phyloP scores from a whole-genome alignment of 768 basidiomycete genomes.

The Hericium coralloides region DNA sequence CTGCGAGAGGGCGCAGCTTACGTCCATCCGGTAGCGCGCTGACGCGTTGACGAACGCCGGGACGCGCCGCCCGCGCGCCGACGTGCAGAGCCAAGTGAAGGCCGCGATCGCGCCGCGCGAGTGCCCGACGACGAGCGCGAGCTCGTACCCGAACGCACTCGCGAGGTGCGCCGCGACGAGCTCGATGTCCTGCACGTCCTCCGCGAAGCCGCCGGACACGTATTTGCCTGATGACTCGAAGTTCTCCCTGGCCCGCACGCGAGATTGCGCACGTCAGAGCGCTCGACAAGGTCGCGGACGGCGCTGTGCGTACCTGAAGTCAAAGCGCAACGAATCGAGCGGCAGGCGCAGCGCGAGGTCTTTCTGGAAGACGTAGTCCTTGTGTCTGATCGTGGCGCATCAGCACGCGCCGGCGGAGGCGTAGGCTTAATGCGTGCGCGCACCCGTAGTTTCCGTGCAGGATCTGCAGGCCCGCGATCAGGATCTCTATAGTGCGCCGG shows the following conservation, averaged over 20 bases:
- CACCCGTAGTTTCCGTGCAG: constrained; percentile 76
- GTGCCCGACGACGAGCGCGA: constrained; percentile 69
- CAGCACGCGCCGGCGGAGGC: background rate
- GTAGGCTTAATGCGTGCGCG: constrained; percentile 7
- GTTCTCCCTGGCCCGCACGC: constrained; percentile 43
- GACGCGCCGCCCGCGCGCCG: constrained; percentile 46
- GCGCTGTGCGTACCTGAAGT: constrained; percentile 63
- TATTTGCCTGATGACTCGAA: constrained; percentile 67
- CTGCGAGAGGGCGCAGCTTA: constrained; percentile 26
- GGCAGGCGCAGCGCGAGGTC: constrained; percentile 56
- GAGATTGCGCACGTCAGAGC: background rate
- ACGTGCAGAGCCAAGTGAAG: constrained; percentile 60
- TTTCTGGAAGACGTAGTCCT: constrained; percentile 78
- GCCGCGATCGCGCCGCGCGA: constrained; percentile 67
- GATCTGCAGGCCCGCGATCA: constrained; percentile 36
- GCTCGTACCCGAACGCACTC: constrained; percentile 48
- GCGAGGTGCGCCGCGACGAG: constrained; percentile 58
- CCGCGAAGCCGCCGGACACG: constrained; percentile 47
- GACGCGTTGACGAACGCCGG: constrained; percentile 65
- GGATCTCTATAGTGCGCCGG: background rate
- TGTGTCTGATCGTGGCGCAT: constrained; percentile 43
- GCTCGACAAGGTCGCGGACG: background rate
- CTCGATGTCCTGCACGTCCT: constrained; percentile 59
- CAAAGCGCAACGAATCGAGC: constrained; percentile 78
- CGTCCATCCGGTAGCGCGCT: constrained; percentile 73